phyloP scores from a whole-genome alignment of 352 stramenopile genomes.

The Albugo laibachii region DNA sequence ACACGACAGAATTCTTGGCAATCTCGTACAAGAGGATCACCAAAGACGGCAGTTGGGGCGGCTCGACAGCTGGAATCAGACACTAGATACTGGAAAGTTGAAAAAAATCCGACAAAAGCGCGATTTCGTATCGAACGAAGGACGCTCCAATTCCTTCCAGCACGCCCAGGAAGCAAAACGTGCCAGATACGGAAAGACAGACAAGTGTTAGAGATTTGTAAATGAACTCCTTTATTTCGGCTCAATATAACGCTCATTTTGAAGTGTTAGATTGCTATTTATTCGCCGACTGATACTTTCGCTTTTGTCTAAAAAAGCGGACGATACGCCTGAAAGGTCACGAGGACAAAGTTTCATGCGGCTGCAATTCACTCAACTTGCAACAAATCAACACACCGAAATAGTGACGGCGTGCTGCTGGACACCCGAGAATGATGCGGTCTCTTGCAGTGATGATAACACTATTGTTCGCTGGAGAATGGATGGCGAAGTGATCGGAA shows the following conservation, averaged over 20 bases:
- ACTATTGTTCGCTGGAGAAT: constrained; percentile 66
- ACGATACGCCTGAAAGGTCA: too few relatives aligned
- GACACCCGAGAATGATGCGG: constrained; percentile 77
- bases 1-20: constrained; percentile 47
- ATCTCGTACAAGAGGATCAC: constrained; percentile 56
- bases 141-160: constrained; percentile 48
- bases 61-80: constrained; percentile 61
- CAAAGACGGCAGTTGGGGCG: constrained; percentile 37
- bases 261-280: too few relatives aligned
- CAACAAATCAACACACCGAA: constrained; percentile 55
- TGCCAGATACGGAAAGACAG: too few relatives aligned
- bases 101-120: constrained; percentile 77
- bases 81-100: constrained; percentile 43
- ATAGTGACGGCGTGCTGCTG: constrained; percentile 73
- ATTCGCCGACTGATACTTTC: too few relatives aligned
- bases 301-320: too few relatives aligned
- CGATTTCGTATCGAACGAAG: constrained; percentile 63
- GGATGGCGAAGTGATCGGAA: constrained; percentile 59
- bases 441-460: constrained; percentile 76
- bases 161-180: constrained; percentile 8
- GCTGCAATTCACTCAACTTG: constrained; percentile 55
- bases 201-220: too few relatives aligned
- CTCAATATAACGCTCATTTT: too few relatives aligned
- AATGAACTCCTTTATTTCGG: too few relatives aligned
- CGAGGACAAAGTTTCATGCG: constrained; percentile 17